These are phyloP conservation scores for Cucumis cinereus DNA, from an alignment of 306 rosid species.

Conservation along the genomic window DNA sequence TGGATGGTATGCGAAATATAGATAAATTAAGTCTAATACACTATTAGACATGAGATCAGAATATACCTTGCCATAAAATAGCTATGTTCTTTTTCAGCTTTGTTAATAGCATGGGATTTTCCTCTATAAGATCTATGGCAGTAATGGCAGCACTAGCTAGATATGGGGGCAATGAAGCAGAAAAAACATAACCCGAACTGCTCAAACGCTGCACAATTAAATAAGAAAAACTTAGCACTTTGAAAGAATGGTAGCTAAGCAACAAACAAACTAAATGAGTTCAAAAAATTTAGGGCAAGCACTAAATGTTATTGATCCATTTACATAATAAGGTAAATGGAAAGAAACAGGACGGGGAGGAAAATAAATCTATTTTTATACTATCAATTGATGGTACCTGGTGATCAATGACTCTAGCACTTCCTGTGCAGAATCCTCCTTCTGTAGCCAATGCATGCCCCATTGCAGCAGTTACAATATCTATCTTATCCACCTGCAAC, in stretches of 20 bases:
- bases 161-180: conserved; percentile 98
- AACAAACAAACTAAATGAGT: neutral
- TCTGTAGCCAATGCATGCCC: conserved; percentile 94
- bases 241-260: neutral
- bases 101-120: conserved; percentile 56
- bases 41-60: conserved; percentile 6
- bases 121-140: conserved; percentile 75
- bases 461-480: conserved; percentile 92
- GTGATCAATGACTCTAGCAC: conserved; percentile 85
- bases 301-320: neutral
- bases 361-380: neutral
- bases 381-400: conserved; percentile 34
- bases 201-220: conserved; percentile 69
- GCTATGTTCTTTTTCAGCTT: conserved; percentile 62
- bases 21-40: neutral
- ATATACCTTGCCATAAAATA: conserved; percentile 53
- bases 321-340: neutral
- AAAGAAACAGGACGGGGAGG: neutral
- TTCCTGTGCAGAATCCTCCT: conserved; percentile 99
- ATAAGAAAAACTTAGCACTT: conserved; percentile 18
- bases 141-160: conserved; percentile 88
- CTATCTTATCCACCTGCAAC: conserved; percentile 76
- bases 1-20: neutral
- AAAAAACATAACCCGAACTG: conserved; percentile 92
- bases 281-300: neutral